Evolutionary conservation across 257 asterid species (phyloP), one percentile per base, ranked within the genome.

Genomic region (Primulina huaijiensis): DNA sequence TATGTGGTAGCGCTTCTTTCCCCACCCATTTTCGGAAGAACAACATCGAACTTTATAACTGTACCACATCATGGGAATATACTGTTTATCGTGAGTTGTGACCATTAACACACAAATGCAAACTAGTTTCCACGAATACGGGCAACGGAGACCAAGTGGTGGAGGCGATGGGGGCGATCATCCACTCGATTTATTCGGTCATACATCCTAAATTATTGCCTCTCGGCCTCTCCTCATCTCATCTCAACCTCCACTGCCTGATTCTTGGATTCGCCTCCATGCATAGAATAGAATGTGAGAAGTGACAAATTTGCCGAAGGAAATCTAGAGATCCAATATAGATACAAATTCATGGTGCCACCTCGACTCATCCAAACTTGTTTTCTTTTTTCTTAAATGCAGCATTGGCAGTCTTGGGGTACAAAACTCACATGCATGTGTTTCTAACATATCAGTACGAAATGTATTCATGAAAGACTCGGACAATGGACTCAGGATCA

Each of bases 351-450:
- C 55, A 46, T 46, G 19, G 19, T 3, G 55, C 55, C 55, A 11
- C 17, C 37, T 40, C 7, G 38, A n/a, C 38, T 55, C 5, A 57
- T 46, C 11, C 63, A 2, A 52, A 2, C 30, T 35, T 65, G 16
- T 21, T 60, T 2, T 50, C 3, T 6, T 4, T 21, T 60, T 3
- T 50, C 5, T 14, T 4, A 21, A 6, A 6, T 78, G 82, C 89
- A 92, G 98, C 86, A 93, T 89, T 20, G 99, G 99, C 37, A 93
- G 99, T 80, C 90, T 93, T 1, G 99, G 99, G 1, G 86, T 81
- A 56, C 94, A 87, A 74, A 79, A 85, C 11, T 89, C 97, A 19
- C 90, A 73, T 27, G 99, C 98, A 2, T 93, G 98, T 34, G 97
- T 90, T 0, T 87, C 97, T 0, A 93, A 89, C 86, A 73, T 93